These are phyloP conservation scores for Dictyostelium intermedium DNA, from an alignment of 78 protist species.

Conservation along the genomic window DNA sequence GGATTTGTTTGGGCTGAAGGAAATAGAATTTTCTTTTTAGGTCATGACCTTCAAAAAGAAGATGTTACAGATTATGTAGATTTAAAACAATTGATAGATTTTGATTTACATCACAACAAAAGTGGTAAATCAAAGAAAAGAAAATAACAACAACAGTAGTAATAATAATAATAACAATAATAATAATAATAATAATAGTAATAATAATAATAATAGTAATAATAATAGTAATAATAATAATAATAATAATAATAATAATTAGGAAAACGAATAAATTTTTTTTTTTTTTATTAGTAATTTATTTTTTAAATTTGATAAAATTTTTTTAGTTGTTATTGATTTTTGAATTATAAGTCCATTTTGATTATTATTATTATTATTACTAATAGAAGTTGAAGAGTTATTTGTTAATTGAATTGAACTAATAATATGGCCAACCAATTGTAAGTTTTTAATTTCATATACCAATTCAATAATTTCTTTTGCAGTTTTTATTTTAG, in stretches of 20 bases:
- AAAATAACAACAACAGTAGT: background rate
- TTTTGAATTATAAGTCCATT: background rate
- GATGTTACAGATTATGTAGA: constrained; percentile 64
- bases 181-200: background rate
- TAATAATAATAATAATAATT: too few relatives aligned
- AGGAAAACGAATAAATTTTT: too few relatives aligned
- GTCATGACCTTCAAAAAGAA: constrained; percentile 57
- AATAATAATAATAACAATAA: background rate
- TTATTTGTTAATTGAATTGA: background rate
- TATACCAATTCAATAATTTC: background rate
- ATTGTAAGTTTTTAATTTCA: background rate
- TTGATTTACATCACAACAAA: constrained; percentile 26
- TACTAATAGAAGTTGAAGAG: background rate
- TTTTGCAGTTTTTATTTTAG: background rate
- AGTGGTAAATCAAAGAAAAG: background rate
- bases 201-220: background rate
- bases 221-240: too few relatives aligned
- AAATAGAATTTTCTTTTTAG: constrained; percentile 44
- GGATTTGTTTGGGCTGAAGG: constrained; percentile 81
- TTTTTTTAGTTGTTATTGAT: background rate
- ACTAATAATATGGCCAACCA: background rate
- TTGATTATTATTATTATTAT: background rate
- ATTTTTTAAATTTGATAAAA: background rate
- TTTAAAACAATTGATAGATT: constrained; percentile 15
- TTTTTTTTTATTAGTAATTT: background rate